Evolutionary conservation across 177 flowering plant genomes (phyloP).

Genomic region (Vitis hybrid): DNA sequence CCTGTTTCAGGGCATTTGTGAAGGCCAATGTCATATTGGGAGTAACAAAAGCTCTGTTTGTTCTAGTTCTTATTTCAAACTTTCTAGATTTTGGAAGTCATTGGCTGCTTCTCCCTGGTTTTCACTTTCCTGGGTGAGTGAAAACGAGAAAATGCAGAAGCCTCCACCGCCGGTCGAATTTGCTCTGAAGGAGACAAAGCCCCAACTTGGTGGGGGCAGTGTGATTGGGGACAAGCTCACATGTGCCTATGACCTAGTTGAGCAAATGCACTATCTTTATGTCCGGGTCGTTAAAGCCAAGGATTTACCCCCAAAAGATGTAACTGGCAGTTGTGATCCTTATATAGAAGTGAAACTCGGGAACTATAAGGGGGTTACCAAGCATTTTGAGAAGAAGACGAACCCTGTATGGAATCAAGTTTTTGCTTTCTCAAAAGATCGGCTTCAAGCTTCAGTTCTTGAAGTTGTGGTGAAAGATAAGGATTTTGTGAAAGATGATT

Average conservation of each 20-base stretch:
- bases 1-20: no score
- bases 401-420: slow-evolving; percentile 50
- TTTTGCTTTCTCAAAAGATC: slow-evolving; percentile 47
- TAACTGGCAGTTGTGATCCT: slow-evolving; percentile 46
- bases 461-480: slow-evolving; percentile 43
- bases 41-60: no score
- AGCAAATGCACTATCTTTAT: slow-evolving; percentile 58
- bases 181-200: slow-evolving; percentile 46
- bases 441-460: slow-evolving; percentile 41
- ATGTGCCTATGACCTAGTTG: slow-evolving; percentile 50
- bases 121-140: neutral
- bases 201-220: slow-evolving; percentile 39
- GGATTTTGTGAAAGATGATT: slow-evolving; percentile 39
- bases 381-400: slow-evolving; percentile 41
- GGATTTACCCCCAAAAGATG: slow-evolving; percentile 40
- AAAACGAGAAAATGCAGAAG: slow-evolving; percentile 35
- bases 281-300: slow-evolving; percentile 52
- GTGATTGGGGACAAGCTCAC: slow-evolving; percentile 37
- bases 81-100: neutral
- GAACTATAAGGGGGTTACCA: slow-evolving; percentile 42
- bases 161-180: slow-evolving; percentile 37
- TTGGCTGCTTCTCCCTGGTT: neutral
- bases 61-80: no score
- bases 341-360: slow-evolving; percentile 56
- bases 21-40: no score